These are phyloP conservation scores for Apiospora sp. DNA, from an alignment of 2,329 filamentous ascomycete species.

Conservation along the genomic window DNA sequence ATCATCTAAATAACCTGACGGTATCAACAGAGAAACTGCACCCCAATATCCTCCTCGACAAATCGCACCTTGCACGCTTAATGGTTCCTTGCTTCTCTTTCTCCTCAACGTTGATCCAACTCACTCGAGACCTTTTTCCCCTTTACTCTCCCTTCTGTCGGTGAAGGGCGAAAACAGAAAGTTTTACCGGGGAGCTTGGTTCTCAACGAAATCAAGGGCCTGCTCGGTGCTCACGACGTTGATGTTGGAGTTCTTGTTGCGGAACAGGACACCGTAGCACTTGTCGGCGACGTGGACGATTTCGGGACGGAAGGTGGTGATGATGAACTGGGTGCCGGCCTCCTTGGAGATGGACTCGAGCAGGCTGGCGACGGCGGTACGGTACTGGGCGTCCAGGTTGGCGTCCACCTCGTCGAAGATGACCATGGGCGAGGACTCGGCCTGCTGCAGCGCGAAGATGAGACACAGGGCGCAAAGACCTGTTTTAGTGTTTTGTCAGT, in stretches of 20 bases:
- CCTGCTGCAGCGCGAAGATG: conserved; percentile 98
- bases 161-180: background rate
- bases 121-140: background rate
- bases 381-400: conserved; percentile 97
- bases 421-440: conserved; percentile 97
- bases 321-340: conserved; percentile 85
- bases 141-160: background rate
- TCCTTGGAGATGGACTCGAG: conserved; percentile 78
- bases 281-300: conserved; percentile 96
- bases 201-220: conserved; percentile 93
- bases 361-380: conserved; percentile 91
- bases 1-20: background rate
- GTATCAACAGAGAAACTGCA: background rate
- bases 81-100: background rate
- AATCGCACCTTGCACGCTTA: background rate
- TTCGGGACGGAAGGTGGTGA: conserved; percentile 97
- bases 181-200: conserved; percentile 61
- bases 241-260: conserved; percentile 93
- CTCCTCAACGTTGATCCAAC: background rate
- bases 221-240: conserved; percentile 88
- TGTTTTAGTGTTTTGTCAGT: conserved; percentile 45
- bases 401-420: conserved; percentile 99
- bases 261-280: conserved; percentile 95
- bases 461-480: conserved; percentile 95
- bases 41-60: background rate